Conservation (phyloP, 2,329 filamentous ascomycete species). For the Cladophialophora chaetospira region DNA sequence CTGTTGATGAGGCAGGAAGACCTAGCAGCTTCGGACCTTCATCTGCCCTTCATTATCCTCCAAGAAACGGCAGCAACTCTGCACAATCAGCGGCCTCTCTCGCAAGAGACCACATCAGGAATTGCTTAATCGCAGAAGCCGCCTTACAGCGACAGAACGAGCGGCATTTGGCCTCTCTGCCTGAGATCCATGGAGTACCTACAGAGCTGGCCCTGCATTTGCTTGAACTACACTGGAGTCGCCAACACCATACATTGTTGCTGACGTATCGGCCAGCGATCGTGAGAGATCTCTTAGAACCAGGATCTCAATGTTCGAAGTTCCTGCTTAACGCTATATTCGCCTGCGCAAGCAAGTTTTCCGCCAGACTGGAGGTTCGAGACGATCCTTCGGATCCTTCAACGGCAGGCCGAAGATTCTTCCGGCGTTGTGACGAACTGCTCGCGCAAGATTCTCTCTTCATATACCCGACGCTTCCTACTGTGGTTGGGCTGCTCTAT, state of each 20-base stretch:
- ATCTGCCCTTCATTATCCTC: background rate
- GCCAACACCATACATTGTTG: slow-evolving; percentile 53
- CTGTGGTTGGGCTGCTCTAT: background rate
- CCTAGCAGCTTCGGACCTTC: background rate
- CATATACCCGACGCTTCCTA: background rate
- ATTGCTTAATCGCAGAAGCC: background rate
- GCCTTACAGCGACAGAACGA: background rate
- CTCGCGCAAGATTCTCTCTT: slow-evolving; percentile 33
- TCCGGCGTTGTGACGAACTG: slow-evolving; percentile 50
- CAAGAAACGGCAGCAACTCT: background rate
- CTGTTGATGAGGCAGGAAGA: background rate
- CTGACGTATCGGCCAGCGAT: slow-evolving; percentile 57
- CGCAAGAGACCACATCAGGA: background rate
- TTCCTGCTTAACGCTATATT: slow-evolving; percentile 59
- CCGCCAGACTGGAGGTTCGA: slow-evolving; percentile 49
- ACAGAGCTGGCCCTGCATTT: slow-evolving; percentile 55
- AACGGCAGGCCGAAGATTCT: slow-evolving; percentile 53
- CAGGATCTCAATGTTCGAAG: slow-evolving; percentile 60
- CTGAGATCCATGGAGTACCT: background rate
- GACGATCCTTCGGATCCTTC: slow-evolving; percentile 49
- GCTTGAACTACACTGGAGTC: slow-evolving; percentile 56
- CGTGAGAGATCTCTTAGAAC: slow-evolving; percentile 56
- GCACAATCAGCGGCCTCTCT: no score
- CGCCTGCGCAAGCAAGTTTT: slow-evolving; percentile 51
- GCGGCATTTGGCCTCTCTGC: background rate